Evolutionary conservation across 1,284 basidiomycete species (phyloP), one percentile per base, ranked within the genome.

Genomic region (Leucoagaricus sp.): DNA sequence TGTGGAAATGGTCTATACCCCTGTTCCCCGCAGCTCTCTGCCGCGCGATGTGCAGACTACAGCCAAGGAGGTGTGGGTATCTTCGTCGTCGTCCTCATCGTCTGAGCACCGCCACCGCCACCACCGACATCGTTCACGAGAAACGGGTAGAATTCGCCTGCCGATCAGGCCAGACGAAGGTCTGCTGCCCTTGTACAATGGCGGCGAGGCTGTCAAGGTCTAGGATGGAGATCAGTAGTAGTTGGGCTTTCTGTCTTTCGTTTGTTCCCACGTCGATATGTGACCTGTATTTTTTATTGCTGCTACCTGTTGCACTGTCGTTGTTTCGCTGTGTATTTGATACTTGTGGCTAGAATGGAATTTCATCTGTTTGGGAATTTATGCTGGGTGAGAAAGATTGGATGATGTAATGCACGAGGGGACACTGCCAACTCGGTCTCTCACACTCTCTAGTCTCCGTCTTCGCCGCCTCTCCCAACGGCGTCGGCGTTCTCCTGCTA

Each of bases 1-100:
- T 58, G 57, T 69, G 49, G 65, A 77, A 57, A 65, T 85, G 25
- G 79, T 90, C n/a, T 90, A 89, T 64, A 83, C 86, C n/a, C 85
- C 86, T 4, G 78, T 90, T 2, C 79, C 85, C 0, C 66, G 86
- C 36, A 75, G 71, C 58, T 75, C 80, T 12, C 70, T 89, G 3
- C 77, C 82, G 31, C 77, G 81, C 29, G 66, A 70, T 40, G 66
- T 83, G 12, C 78, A 81, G n/a, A 74, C 82, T 58, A 76, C 76
- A 45, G 85, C 85, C 23, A 83, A 75, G 29, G 86, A 87, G 63
- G 86, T 84, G 10, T 90, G 87, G 88, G 75, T 90, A 26, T 69
- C 69, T 8, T 51, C 57, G n/a, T 55, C 55, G 48, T 41, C 69
- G 8, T 49, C 58, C 17, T 55, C 57, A 49, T 40, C 49, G 44